Evolutionary conservation across 1,284 basidiomycete species (phyloP).

Genomic region (Pascua sp.): DNA sequence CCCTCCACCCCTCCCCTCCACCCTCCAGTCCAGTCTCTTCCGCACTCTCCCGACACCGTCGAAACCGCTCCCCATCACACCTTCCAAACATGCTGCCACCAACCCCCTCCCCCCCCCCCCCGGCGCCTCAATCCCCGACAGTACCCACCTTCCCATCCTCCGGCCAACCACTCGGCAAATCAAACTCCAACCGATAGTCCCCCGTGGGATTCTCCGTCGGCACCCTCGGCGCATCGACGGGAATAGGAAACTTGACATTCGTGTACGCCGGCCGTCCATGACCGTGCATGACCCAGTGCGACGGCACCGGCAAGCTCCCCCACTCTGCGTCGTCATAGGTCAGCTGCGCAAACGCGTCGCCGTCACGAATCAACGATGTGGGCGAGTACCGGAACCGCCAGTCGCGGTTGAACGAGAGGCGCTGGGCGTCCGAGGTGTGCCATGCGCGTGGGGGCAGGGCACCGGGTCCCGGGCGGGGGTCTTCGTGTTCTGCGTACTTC

Average conservation of each 20-base stretch:
- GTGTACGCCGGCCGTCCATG: slow-evolving; percentile 14
- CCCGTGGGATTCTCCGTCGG: slow-evolving; percentile 22
- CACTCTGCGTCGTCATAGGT: slow-evolving; percentile 2
- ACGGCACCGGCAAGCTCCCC: slow-evolving; percentile 12
- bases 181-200: slow-evolving; percentile 12
- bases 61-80: too few relatives aligned
- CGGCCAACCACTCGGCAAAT: slow-evolving; percentile 7
- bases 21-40: too few relatives aligned
- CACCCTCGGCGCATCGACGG: slow-evolving; percentile 14
- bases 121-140: too few relatives aligned
- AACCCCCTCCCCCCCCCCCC: too few relatives aligned
- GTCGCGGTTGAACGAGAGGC: slow-evolving; percentile 15
- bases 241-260: slow-evolving; percentile 19
- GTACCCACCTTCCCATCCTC: background rate
- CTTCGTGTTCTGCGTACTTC: slow-evolving; percentile 18
- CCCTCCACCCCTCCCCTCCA: too few relatives aligned
- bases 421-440: slow-evolving; percentile 8
- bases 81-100: too few relatives aligned
- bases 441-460: slow-evolving; percentile 17
- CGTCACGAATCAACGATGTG: background rate
- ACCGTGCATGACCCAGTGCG: slow-evolving; percentile 19
- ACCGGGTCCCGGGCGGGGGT: slow-evolving; percentile 9
- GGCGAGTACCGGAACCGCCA: slow-evolving; percentile 19
- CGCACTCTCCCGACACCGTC: too few relatives aligned
- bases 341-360: slow-evolving; percentile 9